Conservation (phyloP, 805 yeast genomes). For the Candida railenensis region DNA sequence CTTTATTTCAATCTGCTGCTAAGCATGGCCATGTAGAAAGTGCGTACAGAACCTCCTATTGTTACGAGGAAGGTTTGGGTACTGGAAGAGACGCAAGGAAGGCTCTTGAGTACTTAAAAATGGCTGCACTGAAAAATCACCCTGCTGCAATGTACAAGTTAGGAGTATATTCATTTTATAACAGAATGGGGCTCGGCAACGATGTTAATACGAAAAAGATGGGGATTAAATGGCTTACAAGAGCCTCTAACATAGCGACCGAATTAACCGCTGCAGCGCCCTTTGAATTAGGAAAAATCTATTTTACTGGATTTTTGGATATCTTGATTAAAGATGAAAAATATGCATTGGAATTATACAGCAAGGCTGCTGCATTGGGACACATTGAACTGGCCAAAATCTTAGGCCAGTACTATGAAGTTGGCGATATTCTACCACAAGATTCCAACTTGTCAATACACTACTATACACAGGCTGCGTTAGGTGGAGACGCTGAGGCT, state of each 20-base stretch:
- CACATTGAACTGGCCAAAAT: conserved; percentile 77
- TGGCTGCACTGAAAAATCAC: conserved; percentile 88
- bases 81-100: conserved; percentile 84
- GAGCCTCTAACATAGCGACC: conserved; percentile 82
- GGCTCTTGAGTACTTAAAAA: conserved; percentile 76
- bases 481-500: conserved; percentile 81
- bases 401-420: conserved; percentile 81
- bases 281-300: conserved; percentile 82
- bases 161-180: conserved; percentile 83
- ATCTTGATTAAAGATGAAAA: conserved; percentile 78
- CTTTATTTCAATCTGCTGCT: conserved; percentile 82
- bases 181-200: conserved; percentile 76
- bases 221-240: conserved; percentile 89
- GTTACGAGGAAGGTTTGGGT: conserved; percentile 94
- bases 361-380: conserved; percentile 86
- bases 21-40: conserved; percentile 91
- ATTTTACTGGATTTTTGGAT: conserved; percentile 81
- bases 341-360: conserved; percentile 83
- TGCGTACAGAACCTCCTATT: conserved; percentile 86
- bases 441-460: conserved; percentile 86
- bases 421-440: conserved; percentile 71
- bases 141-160: conserved; percentile 96
- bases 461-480: conserved; percentile 88
- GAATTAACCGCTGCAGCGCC: conserved; percentile 93
- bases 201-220: conserved; percentile 70